Percentiles rank a stretch among this genome's conserved stretches.
Evolutionary conservation across 2,329 filamentous ascomycete species (phyloP).

Genomic region (Leptographium radiaticola): DNA sequence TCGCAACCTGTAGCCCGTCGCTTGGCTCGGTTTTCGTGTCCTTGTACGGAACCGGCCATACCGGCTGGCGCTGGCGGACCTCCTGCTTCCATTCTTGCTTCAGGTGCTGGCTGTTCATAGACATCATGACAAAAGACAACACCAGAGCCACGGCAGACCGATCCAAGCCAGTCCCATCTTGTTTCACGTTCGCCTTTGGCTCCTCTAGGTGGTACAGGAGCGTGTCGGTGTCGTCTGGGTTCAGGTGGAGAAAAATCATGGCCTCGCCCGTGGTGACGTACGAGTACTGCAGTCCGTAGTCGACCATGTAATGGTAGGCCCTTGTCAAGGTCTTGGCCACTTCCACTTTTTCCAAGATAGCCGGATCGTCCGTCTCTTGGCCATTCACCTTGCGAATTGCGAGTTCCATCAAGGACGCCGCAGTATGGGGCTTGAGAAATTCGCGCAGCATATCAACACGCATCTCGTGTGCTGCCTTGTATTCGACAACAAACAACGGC

Average conservation of each 20-base stretch:
- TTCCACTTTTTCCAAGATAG: background rate
- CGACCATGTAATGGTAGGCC: conserved; percentile 6
- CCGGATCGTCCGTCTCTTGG: background rate
- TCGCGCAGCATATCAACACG: background rate
- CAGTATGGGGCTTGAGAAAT: background rate
- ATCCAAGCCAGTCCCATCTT: background rate
- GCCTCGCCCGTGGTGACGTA: conserved; percentile 1
- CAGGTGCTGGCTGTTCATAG: conserved; percentile 1
- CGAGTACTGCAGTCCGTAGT: conserved; percentile 3
- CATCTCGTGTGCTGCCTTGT: conserved; percentile 7
- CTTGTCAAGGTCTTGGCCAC: conserved; percentile 1
- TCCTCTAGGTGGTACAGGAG: conserved; percentile 3
- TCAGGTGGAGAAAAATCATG: conserved; percentile 1
- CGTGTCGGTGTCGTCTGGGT: background rate
- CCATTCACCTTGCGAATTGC: background rate
- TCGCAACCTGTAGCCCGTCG: background rate
- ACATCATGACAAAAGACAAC: conserved; percentile 1
- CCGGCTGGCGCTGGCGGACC: background rate
- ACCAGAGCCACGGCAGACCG: conserved; percentile 2
- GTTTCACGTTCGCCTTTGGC: background rate
- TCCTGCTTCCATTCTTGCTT: background rate
- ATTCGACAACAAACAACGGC: conserved; percentile 5
- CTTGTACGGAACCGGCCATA: background rate
- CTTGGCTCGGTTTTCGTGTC: background rate
- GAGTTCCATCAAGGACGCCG: conserved; percentile 3